Evolutionary conservation across 768 basidiomycete species (phyloP).

Genomic region (Mycena floridula): DNA sequence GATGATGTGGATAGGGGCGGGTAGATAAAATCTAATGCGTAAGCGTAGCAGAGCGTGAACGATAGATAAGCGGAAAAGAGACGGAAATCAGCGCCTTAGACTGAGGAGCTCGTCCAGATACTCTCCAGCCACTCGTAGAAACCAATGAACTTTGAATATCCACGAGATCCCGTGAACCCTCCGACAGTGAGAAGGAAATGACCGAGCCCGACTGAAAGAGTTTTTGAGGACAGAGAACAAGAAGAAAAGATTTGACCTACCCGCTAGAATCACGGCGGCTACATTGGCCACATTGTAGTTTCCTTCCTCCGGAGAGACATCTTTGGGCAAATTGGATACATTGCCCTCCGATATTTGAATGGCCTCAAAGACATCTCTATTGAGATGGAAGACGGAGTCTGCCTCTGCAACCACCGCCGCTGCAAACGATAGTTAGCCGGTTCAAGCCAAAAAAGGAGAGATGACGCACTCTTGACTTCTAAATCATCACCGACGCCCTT

Average conservation of each 20-base stretch:
- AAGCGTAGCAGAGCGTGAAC: too few species aligned
- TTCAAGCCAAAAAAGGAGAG: background rate
- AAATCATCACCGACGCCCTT: slow-evolving; percentile 35
- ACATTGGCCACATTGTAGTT: slow-evolving; percentile 28
- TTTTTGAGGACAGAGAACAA: background rate
- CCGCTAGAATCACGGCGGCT: slow-evolving; percentile 27
- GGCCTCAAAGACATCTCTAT: slow-evolving; percentile 37
- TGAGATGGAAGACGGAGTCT: slow-evolving; percentile 40
- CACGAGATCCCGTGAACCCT: slow-evolving; percentile 39
- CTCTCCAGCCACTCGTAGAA: slow-evolving; percentile 31
- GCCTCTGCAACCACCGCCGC: slow-evolving; percentile 44
- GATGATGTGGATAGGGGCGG: too few species aligned
- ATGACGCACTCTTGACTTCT: slow-evolving; percentile 37
- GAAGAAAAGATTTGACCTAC: slow-evolving; percentile 18
- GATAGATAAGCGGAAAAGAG: too few species aligned
- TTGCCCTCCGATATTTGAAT: slow-evolving; percentile 13
- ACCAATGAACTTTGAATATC: slow-evolving; percentile 39
- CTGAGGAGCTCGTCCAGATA: too few species aligned
- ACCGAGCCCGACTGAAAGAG: slow-evolving; percentile 31
- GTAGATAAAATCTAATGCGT: too few species aligned
- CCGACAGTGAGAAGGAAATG: slow-evolving; percentile 42
- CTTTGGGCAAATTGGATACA: slow-evolving; percentile 1
- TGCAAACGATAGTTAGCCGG: slow-evolving; percentile 12
- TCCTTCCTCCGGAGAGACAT: slow-evolving; percentile 13
- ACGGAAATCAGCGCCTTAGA: too few species aligned